Base-by-base conservation (phyloP, 768 basidiomycete genomes). In the Amanita pallidorosea region DNA sequence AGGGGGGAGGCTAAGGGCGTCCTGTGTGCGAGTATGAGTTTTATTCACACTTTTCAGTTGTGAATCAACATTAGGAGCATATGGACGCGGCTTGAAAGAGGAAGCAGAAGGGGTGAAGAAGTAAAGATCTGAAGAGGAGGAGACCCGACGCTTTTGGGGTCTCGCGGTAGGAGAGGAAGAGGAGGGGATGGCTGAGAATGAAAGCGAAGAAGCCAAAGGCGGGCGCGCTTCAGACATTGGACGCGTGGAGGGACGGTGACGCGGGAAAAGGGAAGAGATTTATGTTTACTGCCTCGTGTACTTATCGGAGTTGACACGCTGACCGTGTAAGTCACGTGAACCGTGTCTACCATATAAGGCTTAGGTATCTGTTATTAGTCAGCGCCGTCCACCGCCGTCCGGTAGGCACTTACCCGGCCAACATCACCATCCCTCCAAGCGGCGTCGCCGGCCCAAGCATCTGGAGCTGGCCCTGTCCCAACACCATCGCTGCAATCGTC, bases 401-500 rank as follows among this genome's bases (percentile, higher is more conserved):
- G 35, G 29, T 23, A 20, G n/a, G 31, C 5, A 45, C 79, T 67
- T 58, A 85, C 83, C 85, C 85, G 29, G 77, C 76, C 57, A 85
- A 83, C 79, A 83, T 79, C 1, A 77, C 46, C 17, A 73, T 50
- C 3, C 78, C 85, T 2, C 83, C 85, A 7, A 86, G 56, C 0
- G 85, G 85, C 25, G 84, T 87, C 45, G 83, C 65, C 7, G 81
- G 83, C 0, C 83, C 85, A 20, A 85, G 56, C 53, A 73, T 68
- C 54, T 63, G 75, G 54, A 78, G 61, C 79, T 68, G 62, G 20
- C 76, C 76, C 4, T 63, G 65, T 35, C 67, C 70, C 38, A 84
- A 58, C 35, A 81, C 73, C 23, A 83, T 66, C 0, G 68, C 65
- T 56, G 79, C 68, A 58, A 86, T 81, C 54, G 76, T 78, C 1